A percentile compares a stretch with the other conserved stretches of the same genome.
phyloP scores from a whole-genome alignment of 2,329 filamentous ascomycete genomes.

The Akanthomyces muscarius region DNA sequence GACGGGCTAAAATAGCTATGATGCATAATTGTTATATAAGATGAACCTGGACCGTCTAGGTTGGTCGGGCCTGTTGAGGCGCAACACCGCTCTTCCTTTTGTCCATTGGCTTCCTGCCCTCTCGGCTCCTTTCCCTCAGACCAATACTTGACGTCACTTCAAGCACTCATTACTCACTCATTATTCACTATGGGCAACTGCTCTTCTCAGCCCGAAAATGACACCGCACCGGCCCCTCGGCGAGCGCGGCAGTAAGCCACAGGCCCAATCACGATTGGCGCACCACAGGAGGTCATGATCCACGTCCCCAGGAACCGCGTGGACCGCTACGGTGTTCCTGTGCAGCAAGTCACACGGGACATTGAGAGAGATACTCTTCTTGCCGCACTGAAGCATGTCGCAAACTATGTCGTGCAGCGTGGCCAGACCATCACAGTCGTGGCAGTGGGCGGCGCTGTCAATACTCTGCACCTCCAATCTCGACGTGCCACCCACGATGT shows the following conservation, averaged over 20 bases:
- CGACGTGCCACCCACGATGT: constrained; percentile 23
- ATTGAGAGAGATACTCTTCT: not conserved
- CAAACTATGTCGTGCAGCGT: not conserved
- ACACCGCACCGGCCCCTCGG: not conserved
- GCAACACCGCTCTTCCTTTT: no score
- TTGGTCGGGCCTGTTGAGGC: no score
- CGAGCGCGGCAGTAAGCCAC: not conserved
- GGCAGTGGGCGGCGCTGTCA: constrained; percentile 23
- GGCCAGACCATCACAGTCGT: constrained; percentile 14
- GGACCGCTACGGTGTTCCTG: not conserved
- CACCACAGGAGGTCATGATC: not conserved
- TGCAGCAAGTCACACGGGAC: not conserved
- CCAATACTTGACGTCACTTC: no score
- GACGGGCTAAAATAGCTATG: no score
- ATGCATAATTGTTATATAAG: no score
- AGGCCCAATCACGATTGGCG: not conserved
- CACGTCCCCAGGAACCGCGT: not conserved
- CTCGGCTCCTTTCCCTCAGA: no score
- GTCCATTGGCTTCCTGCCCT: no score
- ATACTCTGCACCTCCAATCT: constrained; percentile 22
- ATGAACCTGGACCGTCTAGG: no score
- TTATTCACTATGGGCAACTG: not conserved
- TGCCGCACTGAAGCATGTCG: not conserved
- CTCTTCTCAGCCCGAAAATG: not conserved
- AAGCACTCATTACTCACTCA: not conserved